phyloP scores from a whole-genome alignment of 2,329 filamentous ascomycete genomes.

The Hypoxylon sp. region DNA sequence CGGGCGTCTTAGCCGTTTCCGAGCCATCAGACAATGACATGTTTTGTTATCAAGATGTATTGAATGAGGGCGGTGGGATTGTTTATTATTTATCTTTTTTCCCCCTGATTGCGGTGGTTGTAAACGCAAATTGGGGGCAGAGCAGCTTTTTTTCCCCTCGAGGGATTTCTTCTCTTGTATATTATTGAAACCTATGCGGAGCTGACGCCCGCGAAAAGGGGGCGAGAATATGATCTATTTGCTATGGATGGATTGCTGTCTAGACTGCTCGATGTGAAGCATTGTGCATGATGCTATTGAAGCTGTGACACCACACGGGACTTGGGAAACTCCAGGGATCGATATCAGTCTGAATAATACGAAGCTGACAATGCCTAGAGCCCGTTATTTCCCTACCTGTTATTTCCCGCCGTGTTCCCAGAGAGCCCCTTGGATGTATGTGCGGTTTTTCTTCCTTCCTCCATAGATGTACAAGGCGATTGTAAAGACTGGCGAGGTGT shows the following conservation, averaged over 20 bases:
- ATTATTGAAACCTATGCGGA: constrained; percentile 40
- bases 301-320: constrained; percentile 37
- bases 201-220: constrained; percentile 33
- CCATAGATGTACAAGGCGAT: constrained; percentile 1
- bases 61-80: constrained; percentile 35
- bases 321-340: constrained; percentile 11
- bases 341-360: constrained; percentile 12
- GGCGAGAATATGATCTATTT: constrained; percentile 41
- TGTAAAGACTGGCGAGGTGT: constrained; percentile 6
- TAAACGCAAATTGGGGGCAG: constrained; percentile 34
- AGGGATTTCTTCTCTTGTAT: constrained; percentile 42
- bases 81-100: constrained; percentile 32
- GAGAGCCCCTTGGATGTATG: not conserved
- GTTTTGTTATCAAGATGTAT: constrained; percentile 42
- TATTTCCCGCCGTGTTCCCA: not conserved
- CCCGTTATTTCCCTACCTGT: constrained; percentile 15
- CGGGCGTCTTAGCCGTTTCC: constrained; percentile 43
- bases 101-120: constrained; percentile 34
- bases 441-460: not conserved
- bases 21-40: constrained; percentile 42
- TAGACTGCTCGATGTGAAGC: constrained; percentile 8
- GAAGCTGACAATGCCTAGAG: constrained; percentile 8
- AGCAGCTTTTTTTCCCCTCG: constrained; percentile 23
- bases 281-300: constrained; percentile 28
- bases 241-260: constrained; percentile 18